A percentile compares a stretch with the other conserved stretches of the same genome.
These are phyloP conservation scores for Taphrina pruni DNA, from an alignment of 1,139 yeast species.

Conservation along the genomic window DNA sequence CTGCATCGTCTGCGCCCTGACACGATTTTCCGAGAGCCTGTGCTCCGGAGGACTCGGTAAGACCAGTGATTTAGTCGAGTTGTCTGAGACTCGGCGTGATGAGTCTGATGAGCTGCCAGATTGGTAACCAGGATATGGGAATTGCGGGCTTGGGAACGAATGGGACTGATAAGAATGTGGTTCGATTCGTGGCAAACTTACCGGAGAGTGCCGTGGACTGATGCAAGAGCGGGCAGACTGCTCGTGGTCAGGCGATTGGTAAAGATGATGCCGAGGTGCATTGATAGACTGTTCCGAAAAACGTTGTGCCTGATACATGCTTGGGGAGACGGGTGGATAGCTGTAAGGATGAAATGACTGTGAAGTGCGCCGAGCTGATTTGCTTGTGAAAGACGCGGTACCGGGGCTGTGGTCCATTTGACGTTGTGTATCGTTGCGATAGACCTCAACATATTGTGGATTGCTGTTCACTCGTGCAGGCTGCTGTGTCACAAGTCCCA, in stretches of 20 bases:
- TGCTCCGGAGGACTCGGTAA: slow-evolving; percentile 11
- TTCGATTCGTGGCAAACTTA: background rate
- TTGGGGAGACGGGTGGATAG: slow-evolving; percentile 8
- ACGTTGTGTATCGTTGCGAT: background rate
- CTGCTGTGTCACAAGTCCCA: background rate
- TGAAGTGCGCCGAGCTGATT: slow-evolving; percentile 1
- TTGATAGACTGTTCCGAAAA: background rate
- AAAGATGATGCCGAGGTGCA: background rate
- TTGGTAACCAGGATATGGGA: slow-evolving; percentile 1
- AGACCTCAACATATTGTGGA: background rate
- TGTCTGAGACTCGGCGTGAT: slow-evolving; percentile 2
- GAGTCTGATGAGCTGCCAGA: background rate
- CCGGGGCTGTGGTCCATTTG: background rate
- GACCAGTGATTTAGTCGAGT: background rate
- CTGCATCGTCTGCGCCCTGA: background rate
- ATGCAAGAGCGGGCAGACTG: background rate
- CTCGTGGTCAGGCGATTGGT: background rate
- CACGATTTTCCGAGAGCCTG: background rate
- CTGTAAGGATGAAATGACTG: slow-evolving; percentile 13
- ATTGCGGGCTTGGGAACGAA: background rate
- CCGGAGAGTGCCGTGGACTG: slow-evolving; percentile 6
- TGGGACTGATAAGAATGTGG: background rate
- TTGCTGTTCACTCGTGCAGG: background rate
- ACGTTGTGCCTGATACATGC: background rate
- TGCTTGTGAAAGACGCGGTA: background rate